Conservation (phyloP, 2,329 filamentous ascomycete genomes). For the Colletotrichum plurivorum region DNA sequence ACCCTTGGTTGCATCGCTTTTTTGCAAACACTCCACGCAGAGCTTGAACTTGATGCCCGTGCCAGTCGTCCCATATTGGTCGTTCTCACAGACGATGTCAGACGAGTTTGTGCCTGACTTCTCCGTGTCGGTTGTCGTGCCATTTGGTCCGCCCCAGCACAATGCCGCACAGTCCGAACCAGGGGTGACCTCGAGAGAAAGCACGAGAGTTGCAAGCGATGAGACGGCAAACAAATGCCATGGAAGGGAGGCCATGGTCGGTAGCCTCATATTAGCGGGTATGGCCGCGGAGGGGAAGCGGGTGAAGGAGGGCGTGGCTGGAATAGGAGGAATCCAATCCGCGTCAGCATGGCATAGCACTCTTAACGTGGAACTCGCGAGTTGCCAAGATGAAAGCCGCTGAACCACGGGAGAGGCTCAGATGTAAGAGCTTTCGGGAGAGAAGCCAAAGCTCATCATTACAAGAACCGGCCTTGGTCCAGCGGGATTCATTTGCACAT, state of each 20-base stretch:
- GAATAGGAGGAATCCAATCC: neutral
- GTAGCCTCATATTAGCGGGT: neutral
- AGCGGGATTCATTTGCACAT: slow-evolving; percentile 25
- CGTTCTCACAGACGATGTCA: slow-evolving; percentile 63
- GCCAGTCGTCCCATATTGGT: slow-evolving; percentile 53
- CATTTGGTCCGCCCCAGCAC: slow-evolving; percentile 58
- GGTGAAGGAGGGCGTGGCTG: slow-evolving; percentile 1
- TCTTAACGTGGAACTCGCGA: neutral
- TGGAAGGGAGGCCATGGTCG: neutral
- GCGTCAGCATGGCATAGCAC: slow-evolving; percentile 18
- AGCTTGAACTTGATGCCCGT: slow-evolving; percentile 61
- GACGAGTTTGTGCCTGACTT: slow-evolving; percentile 58
- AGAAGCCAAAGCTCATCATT: slow-evolving; percentile 11
- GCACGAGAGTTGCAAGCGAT: slow-evolving; percentile 36
- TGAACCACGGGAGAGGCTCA: neutral
- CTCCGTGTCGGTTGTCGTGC: slow-evolving; percentile 50
- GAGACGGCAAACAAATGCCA: slow-evolving; percentile 21
- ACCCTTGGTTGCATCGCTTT: slow-evolving; percentile 57
- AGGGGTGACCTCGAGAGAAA: slow-evolving; percentile 62
- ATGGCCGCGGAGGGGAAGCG: neutral
- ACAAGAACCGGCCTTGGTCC: neutral
- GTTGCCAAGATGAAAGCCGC: neutral
- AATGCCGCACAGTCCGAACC: slow-evolving; percentile 64
- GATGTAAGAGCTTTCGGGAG: slow-evolving; percentile 1
- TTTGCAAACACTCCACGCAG: slow-evolving; percentile 63